phyloP scores from a whole-genome alignment of 805 yeast species.

The Candida oleophila region DNA sequence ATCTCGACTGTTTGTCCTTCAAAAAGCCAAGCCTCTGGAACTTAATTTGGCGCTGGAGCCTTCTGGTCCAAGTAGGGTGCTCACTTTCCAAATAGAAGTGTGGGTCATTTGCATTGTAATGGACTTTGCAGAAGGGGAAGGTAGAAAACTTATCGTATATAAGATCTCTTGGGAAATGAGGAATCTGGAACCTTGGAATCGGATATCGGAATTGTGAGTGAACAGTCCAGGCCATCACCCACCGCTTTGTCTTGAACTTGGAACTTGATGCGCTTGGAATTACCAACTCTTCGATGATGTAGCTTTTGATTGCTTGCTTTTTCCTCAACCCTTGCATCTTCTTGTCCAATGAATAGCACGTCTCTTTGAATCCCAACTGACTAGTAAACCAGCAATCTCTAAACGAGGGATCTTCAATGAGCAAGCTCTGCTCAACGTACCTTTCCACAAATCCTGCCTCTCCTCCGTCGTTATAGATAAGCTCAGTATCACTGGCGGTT shows the following conservation, averaged over 20 bases:
- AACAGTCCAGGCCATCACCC: constrained; percentile 19
- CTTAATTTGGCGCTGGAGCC: neutral
- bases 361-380: constrained; percentile 16
- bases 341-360: constrained; percentile 6
- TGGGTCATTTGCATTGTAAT: neutral
- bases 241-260: constrained; percentile 12
- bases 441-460: constrained; percentile 14
- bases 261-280: neutral
- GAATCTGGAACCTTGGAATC: neutral
- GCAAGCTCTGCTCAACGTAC: constrained; percentile 12
- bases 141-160: neutral
- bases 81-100: neutral
- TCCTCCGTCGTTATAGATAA: constrained; percentile 15
- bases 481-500: constrained; percentile 10
- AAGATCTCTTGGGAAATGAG: neutral
- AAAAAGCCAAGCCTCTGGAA: neutral
- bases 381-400: constrained; percentile 17
- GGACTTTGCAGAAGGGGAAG: neutral
- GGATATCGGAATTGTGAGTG: neutral
- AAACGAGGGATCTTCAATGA: constrained; percentile 4
- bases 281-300: constrained; percentile 8
- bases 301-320: constrained; percentile 2
- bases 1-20: no score
- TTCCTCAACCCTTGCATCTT: constrained; percentile 3
- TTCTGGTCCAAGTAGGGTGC: constrained; percentile 3